phyloP scores from a whole-genome alignment of 2,329 filamentous ascomycete genomes.

The Botrytis tulipae region DNA sequence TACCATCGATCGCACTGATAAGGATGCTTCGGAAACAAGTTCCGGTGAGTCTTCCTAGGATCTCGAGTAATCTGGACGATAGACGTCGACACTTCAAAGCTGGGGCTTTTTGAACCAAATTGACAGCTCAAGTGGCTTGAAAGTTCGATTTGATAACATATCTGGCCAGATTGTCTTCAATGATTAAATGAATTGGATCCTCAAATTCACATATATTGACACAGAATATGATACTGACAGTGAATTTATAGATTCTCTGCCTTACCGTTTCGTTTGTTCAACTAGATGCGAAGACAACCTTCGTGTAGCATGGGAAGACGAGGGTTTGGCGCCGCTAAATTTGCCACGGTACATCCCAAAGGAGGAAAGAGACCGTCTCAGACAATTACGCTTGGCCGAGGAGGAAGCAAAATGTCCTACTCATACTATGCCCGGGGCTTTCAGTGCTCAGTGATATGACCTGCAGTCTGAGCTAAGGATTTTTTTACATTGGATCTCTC shows the following conservation, averaged over 20 bases:
- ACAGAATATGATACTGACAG: background rate
- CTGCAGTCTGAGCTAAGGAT: background rate
- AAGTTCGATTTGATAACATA: no score
- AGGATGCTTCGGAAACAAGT: background rate
- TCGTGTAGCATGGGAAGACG: background rate
- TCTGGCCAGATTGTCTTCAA: no score
- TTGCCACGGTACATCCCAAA: background rate
- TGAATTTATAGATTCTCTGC: background rate
- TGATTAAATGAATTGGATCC: no score
- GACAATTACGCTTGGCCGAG: background rate
- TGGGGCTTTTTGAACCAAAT: no score
- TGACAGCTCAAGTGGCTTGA: no score
- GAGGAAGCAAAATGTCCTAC: slow-evolving; percentile 2
- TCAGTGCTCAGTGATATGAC: background rate
- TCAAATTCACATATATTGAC: background rate
- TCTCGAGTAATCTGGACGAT: no score
- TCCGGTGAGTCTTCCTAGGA: background rate
- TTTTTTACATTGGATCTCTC: fast-evolving
- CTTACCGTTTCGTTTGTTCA: background rate
- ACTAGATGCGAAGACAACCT: background rate
- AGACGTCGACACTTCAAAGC: no score
- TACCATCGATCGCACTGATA: no score
- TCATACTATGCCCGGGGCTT: slow-evolving; percentile 4
- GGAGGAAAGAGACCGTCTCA: background rate
- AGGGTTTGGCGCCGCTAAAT: background rate